A percentile compares a stretch with the other conserved stretches of the same genome.
phyloP scores from a whole-genome alignment of 2,329 filamentous ascomycete species.

The Exophiala mesophila region DNA sequence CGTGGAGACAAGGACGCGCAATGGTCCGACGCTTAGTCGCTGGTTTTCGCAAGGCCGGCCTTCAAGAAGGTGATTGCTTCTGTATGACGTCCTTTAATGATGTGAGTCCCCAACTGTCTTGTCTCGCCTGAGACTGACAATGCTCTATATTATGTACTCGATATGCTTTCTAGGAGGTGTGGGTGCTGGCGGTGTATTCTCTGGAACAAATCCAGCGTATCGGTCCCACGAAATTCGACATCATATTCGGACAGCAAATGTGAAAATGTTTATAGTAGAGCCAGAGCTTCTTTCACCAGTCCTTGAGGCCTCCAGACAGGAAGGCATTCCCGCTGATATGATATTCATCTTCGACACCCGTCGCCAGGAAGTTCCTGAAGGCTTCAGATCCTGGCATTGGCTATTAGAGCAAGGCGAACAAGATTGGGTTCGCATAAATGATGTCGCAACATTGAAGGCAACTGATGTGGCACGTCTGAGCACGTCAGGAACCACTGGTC shows the following conservation, averaged over 20 bases:
- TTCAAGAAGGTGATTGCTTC: slow-evolving; percentile 47
- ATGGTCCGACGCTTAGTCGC: slow-evolving; percentile 47
- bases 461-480: slow-evolving; percentile 48
- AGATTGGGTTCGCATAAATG: slow-evolving; percentile 45
- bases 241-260: slow-evolving; percentile 43
- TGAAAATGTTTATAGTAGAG: slow-evolving; percentile 45
- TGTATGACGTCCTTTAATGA: slow-evolving; percentile 54
- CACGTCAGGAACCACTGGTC: slow-evolving; percentile 55
- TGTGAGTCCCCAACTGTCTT: not conserved
- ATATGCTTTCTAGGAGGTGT: slow-evolving; percentile 38
- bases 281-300: slow-evolving; percentile 41
- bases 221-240: slow-evolving; percentile 45
- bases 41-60: slow-evolving; percentile 35
- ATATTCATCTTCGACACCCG: slow-evolving; percentile 46
- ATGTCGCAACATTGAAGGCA: slow-evolving; percentile 31
- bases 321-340: slow-evolving; percentile 36
- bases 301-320: slow-evolving; percentile 38
- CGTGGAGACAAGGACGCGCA: slow-evolving; percentile 1
- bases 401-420: slow-evolving; percentile 42
- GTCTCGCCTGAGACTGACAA: not conserved
- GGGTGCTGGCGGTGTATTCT: slow-evolving; percentile 45
- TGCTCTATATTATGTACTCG: slow-evolving; percentile 31
- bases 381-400: slow-evolving; percentile 42
- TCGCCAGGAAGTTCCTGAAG: slow-evolving; percentile 32
- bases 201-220: slow-evolving; percentile 48